These are phyloP conservation scores for Pachyrhizus erosus DNA, from an alignment of 306 rosid species.

Conservation along the genomic window DNA sequence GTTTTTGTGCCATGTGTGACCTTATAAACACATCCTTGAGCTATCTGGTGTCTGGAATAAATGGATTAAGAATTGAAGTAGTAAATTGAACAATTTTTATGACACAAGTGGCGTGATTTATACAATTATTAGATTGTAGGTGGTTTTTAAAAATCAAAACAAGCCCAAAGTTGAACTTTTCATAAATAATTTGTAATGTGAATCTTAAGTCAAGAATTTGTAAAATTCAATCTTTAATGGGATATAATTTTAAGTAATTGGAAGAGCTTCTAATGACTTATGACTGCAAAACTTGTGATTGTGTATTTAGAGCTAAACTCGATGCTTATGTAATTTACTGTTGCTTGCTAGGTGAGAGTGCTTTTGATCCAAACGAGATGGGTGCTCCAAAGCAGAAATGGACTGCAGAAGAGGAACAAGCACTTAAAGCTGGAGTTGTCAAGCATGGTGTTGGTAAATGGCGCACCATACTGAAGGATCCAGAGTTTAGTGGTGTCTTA, in stretches of 20 bases:
- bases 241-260: neutral
- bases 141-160: neutral
- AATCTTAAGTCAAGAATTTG: neutral
- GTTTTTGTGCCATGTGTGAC: constrained; percentile 9
- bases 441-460: constrained; percentile 98
- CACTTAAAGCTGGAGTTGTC: constrained; percentile 95
- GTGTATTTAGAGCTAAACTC: constrained; percentile 9
- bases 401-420: constrained; percentile 92
- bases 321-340: constrained; percentile 12
- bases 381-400: constrained; percentile 99
- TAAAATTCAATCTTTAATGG: neutral
- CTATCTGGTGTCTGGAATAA: constrained; percentile 12
- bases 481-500: constrained; percentile 78
- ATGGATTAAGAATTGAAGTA: constrained; percentile 6
- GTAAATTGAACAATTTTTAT: neutral
- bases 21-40: neutral
- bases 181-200: neutral
- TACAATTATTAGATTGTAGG: neutral
- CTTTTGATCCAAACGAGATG: constrained; percentile 54
- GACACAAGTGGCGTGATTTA: neutral
- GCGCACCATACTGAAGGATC: constrained; percentile 96
- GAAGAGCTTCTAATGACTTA: constrained; percentile 1
- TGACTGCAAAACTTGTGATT: constrained; percentile 10
- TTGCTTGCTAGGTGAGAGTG: constrained; percentile 49
- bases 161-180: neutral